Base-by-base conservation (phyloP, 768 basidiomycete genomes). In the Crepidotus variabilis region DNA sequence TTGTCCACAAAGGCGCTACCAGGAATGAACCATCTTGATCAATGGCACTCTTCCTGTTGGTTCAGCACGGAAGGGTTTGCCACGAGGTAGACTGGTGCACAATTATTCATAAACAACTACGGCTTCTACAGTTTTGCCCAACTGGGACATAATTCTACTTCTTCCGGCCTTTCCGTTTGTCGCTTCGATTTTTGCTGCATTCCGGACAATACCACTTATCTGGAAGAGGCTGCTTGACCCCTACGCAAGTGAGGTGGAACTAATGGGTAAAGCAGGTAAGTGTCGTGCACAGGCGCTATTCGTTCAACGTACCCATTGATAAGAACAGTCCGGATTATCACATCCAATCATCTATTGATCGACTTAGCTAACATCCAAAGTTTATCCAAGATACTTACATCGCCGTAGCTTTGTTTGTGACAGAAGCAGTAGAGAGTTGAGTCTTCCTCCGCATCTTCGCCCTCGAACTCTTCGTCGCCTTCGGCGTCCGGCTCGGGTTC, bases 281-380 rank as follows among this genome's bases (percentile, higher is more conserved):
- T 5, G 22, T 36, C 23, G 34, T 28, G 8, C 18, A 9, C 13
- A 24, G 16, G 35, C 32, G 10, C 0, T 16, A 51, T 11, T 21
- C 34, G n/a, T 47, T 47, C 18, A 13, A 69, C 82, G 65, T 55
- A 86, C 86, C 86, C 86, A 88, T 82, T 88, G 84, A 63, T 81
- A 84, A 9, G 77, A 79, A 70, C 86, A 88, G n/a, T 74, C 72
- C 54, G 81, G 76, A 64, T 85, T 82, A 64, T 88, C 87, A 64
- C 87, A 88, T 7, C 81, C 86, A 66, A 88, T 85, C 87, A 88
- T 88, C 82, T 81, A 53, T 10, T 47, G n/a, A 48, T 34, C 4
- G n/a, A 28, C 18, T 18, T 0, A 32, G 23, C 28, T 50, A n/a
- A 14, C 1, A 16, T 5, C 14, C 23, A 36, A 2, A 18, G 34